A percentile compares a stretch with the other conserved stretches of the same genome.
Conservation (phyloP, 106 monocot genomes). For the Acanthochlamys bracteata region DNA sequence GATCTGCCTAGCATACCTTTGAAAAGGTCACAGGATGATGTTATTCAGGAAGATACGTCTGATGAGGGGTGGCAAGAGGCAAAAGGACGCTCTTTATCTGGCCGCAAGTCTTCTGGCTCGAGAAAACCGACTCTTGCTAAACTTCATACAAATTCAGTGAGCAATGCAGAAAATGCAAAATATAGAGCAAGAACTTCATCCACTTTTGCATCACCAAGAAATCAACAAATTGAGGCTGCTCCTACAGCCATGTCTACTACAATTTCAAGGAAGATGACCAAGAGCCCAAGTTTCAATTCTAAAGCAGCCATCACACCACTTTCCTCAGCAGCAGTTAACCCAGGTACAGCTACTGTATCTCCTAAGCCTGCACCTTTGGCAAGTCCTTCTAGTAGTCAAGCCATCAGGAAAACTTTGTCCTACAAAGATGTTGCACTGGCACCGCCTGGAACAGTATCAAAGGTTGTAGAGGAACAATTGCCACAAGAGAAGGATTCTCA, state of each 20-base stretch:
- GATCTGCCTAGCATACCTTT: constrained; percentile 14
- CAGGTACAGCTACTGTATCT: constrained; percentile 19
- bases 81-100: constrained; percentile 45
- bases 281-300: constrained; percentile 58
- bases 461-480: constrained; percentile 29
- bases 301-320: constrained; percentile 11
- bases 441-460: constrained; percentile 71
- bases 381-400: constrained; percentile 21
- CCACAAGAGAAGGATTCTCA: constrained; percentile 21
- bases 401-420: constrained; percentile 56
- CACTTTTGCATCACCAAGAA: constrained; percentile 42
- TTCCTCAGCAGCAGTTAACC: constrained; percentile 25
- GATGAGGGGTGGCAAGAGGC: constrained; percentile 99
- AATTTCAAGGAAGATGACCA: constrained; percentile 40
- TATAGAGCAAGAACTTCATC: constrained; percentile 29
- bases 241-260: constrained; percentile 14
- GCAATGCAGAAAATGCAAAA: constrained; percentile 32
- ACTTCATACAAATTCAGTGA: constrained; percentile 58
- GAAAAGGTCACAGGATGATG: constrained; percentile 25
- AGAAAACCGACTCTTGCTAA: constrained; percentile 71
- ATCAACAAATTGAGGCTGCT: constrained; percentile 25
- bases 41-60: constrained; percentile 28
- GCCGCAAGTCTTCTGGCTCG: constrained; percentile 42
- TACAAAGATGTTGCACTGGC: constrained; percentile 97
- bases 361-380: constrained; percentile 23